Evolutionary conservation across 805 yeast genomes (phyloP), one percentile per base, ranked within the genome.

Genomic region (Monosporozyma yasuniensis): DNA sequence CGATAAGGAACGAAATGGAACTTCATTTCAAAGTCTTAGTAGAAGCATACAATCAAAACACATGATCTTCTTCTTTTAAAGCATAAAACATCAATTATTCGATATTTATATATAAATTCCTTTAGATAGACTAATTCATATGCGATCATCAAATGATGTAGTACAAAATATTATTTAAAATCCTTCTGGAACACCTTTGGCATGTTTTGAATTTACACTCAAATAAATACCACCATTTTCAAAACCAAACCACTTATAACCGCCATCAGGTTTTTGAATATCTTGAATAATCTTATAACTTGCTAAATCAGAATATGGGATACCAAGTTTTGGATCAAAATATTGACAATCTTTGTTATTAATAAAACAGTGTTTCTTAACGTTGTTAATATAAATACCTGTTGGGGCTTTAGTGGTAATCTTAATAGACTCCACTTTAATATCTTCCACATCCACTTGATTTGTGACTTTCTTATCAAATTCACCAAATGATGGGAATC

Each of bases 141-240:
- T 19, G 19, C 2, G 27, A 19, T 11, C 12, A 22, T 14, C 18
- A 21, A 10, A 34, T 5, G 14, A 18, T n/a, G n/a, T n/a, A n/a
- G n/a, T n/a, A 14, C 23, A 28, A 4, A n/a, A 19, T 8, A 18
- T 16, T n/a, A 54, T 68, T 54, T 70, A 79, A 65, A 89, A 89
- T 7, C 95, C 95, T 48, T 83, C 84, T 1, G 96, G 96, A 11
- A 88, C 96, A 7, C 95, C 96, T 53, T 77, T 77, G 0, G 96
- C 96, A 55, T 81, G 88, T 47, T 75, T 70, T 68, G 66, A 52
- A 53, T 67, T 46, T 54, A 66, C 53, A 57, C 72, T 64, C 55
- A 75, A 47, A 63, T 72, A 72, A 65, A 82, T 60, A 62, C 72
- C 81, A 46, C 79, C 79, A 46, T 69, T 67, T 27, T 72, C 72